Evolutionary conservation across 352 stramenopile genomes (phyloP).

Genomic region (Phytophthora syringae): DNA sequence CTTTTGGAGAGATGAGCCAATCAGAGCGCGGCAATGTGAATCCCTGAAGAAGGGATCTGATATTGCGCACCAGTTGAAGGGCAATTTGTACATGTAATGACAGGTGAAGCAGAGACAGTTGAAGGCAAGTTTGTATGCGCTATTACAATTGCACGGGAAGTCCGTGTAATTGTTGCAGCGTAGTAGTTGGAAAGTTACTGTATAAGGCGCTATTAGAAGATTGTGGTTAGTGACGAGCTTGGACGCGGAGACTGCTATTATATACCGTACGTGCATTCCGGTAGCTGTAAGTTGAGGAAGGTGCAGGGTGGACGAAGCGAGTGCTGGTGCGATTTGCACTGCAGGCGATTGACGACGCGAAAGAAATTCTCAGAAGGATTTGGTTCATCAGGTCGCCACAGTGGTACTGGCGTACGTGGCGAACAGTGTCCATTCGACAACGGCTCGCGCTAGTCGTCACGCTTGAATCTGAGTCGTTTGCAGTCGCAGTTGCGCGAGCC

Average conservation of each 20-base stretch:
- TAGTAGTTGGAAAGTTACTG: too few species aligned
- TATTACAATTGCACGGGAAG: too few species aligned
- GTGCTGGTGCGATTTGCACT: conserved; percentile 5
- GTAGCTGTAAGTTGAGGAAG: too few species aligned
- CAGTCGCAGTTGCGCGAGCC: conserved; percentile 19
- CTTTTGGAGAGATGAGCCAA: conserved; percentile 22
- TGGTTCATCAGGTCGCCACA: conserved; percentile 5
- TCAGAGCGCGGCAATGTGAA: conserved; percentile 17
- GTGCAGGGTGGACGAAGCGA: not conserved
- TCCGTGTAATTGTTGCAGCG: too few species aligned
- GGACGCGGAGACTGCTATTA: too few species aligned
- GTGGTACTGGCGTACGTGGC: conserved; percentile 19
- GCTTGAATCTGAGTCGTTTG: not conserved
- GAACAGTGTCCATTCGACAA: not conserved
- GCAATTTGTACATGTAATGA: too few species aligned
- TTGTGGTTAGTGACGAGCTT: too few species aligned
- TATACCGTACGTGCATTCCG: too few species aligned
- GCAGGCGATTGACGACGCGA: conserved; percentile 14
- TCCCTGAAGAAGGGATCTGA: conserved; percentile 1
- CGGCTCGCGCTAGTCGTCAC: not conserved
- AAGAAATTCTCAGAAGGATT: conserved; percentile 28
- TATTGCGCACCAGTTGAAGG: not conserved
- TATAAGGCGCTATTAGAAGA: too few species aligned
- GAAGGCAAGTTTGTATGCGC: too few species aligned
- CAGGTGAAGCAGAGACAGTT: too few species aligned